phyloP scores from a whole-genome alignment of 495 filamentous ascomycete species.

The Penicillium waksmanii region DNA sequence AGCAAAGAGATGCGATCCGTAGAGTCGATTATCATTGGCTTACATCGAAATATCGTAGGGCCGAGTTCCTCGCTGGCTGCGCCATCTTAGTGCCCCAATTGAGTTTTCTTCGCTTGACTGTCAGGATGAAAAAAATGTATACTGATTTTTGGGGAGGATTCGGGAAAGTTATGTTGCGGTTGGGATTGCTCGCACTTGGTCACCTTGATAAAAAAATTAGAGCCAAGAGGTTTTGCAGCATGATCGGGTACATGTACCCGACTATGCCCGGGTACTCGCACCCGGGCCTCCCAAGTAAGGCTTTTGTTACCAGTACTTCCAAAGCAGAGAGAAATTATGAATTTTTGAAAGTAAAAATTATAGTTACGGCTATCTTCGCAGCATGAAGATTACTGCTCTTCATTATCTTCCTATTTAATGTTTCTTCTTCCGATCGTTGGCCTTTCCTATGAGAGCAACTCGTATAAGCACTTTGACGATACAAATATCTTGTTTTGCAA shows the following conservation, averaged over 20 bases:
- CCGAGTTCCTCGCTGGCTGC: neutral
- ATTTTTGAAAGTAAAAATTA: neutral
- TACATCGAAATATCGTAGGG: conserved; percentile 18
- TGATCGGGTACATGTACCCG: conserved; percentile 7
- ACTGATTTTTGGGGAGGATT: no score
- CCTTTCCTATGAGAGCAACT: no score
- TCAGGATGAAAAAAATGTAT: no score
- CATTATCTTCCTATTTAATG: neutral
- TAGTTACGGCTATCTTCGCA: no score
- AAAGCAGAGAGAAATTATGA: neutral
- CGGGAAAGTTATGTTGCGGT: neutral
- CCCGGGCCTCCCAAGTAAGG: neutral
- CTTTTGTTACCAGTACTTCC: no score
- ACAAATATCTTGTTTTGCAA: no score
- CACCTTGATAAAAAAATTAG: neutral
- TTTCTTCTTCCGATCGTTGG: no score
- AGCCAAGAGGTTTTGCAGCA: neutral
- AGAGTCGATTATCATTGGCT: neutral
- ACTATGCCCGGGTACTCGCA: neutral
- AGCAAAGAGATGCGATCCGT: neutral
- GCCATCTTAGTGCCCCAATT: neutral
- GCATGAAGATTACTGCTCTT: neutral
- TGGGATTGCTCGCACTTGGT: neutral
- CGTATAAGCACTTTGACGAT: no score
- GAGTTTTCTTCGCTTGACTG: neutral